Evolutionary conservation across 1,139 yeast species (phyloP).

Genomic region (Lodderomyces jiufengensis): DNA sequence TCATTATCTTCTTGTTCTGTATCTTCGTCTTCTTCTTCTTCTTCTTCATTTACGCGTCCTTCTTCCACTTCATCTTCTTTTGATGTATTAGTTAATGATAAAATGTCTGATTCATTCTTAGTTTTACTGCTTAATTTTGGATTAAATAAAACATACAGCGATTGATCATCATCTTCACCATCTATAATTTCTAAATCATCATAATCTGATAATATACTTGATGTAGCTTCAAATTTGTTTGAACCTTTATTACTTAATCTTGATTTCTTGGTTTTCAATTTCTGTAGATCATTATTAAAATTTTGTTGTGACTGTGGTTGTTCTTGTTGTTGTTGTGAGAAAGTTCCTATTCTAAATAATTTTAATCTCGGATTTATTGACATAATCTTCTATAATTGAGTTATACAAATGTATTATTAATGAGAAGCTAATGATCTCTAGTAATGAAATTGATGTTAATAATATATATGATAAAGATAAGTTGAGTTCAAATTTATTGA

Average conservation of each 20-base stretch:
- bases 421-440: too few species aligned
- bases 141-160: slow-evolving; percentile 44
- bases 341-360: slow-evolving; percentile 5
- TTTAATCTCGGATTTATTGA: slow-evolving; percentile 11
- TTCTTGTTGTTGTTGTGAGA: slow-evolving; percentile 4
- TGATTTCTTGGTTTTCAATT: slow-evolving; percentile 2
- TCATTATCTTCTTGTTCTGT: slow-evolving; percentile 10
- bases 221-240: slow-evolving; percentile 12
- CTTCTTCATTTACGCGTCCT: slow-evolving; percentile 6
- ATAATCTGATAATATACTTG: slow-evolving; percentile 19
- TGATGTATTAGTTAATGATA: slow-evolving; percentile 35
- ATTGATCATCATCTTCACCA: slow-evolving; percentile 25
- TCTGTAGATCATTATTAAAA: slow-evolving; percentile 6
- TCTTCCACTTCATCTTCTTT: slow-evolving; percentile 15
- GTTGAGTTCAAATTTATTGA: too few species aligned
- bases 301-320: slow-evolving; percentile 11
- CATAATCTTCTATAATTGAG: too few species aligned
- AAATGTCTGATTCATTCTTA: slow-evolving; percentile 31
- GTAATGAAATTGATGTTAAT: too few species aligned
- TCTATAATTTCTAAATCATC: slow-evolving; percentile 14
- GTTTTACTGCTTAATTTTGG: slow-evolving; percentile 17
- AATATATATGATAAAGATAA: too few species aligned
- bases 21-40: slow-evolving; percentile 16
- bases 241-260: background rate
- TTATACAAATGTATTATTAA: too few species aligned